Evolutionary conservation across 2,329 filamentous ascomycete genomes (phyloP).

Genomic region (Claviceps sp.): DNA sequence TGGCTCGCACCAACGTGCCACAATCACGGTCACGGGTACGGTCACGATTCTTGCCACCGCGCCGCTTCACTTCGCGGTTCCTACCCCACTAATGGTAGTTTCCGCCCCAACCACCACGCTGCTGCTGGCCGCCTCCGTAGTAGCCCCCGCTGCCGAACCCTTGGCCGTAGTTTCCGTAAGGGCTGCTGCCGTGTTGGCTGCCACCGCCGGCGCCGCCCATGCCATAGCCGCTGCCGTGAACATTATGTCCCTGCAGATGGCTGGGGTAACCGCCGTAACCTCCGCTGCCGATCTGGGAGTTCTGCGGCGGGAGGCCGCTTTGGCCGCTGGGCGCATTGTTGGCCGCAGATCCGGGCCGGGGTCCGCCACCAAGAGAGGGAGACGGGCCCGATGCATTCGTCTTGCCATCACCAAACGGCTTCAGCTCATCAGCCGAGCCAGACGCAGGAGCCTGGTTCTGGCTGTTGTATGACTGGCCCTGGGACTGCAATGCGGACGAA

Average conservation of each 20-base stretch:
- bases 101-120: constrained; percentile 43
- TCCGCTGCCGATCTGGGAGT: constrained; percentile 37
- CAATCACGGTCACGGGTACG: constrained; percentile 1
- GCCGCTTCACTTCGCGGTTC: constrained; percentile 15
- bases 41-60: constrained; percentile 7
- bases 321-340: constrained; percentile 37
- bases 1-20: background rate
- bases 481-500: constrained; percentile 40
- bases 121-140: constrained; percentile 30
- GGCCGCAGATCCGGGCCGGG: constrained; percentile 44
- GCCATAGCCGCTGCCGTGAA: constrained; percentile 43
- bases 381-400: constrained; percentile 35
- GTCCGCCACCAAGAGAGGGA: constrained; percentile 38
- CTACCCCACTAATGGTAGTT: constrained; percentile 40
- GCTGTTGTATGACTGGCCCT: constrained; percentile 39
- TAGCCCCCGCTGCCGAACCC: constrained; percentile 34
- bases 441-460: constrained; percentile 32
- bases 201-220: constrained; percentile 36
- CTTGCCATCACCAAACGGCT: constrained; percentile 46
- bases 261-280: constrained; percentile 41
- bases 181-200: constrained; percentile 38
- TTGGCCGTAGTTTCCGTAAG: constrained; percentile 39
- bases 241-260: constrained; percentile 37
- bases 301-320: constrained; percentile 40
- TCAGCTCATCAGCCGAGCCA: constrained; percentile 38